Conservation (phyloP, 768 basidiomycete species). For the Exidia glandulosa region DNA sequence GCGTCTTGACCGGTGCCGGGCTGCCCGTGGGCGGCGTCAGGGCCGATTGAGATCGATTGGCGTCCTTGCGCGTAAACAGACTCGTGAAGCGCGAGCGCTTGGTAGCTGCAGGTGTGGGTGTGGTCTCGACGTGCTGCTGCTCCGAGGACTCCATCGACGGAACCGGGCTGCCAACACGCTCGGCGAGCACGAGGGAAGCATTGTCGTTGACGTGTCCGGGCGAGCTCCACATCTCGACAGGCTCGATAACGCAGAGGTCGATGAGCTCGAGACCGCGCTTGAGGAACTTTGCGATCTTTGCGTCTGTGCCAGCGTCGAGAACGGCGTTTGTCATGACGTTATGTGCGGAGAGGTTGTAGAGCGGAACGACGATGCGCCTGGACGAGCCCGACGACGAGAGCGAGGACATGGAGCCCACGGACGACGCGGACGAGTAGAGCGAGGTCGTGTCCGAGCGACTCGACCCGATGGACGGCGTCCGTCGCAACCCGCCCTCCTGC, state of each 20-base stretch:
- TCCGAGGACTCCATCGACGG: background rate
- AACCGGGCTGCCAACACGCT: background rate
- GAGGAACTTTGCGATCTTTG: constrained; percentile 67
- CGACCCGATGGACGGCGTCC: constrained; percentile 22
- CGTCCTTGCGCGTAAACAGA: background rate
- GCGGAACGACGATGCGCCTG: constrained; percentile 69
- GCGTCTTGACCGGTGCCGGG: constrained; percentile 3
- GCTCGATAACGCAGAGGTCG: constrained; percentile 68
- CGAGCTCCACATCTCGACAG: constrained; percentile 56
- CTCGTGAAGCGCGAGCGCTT: constrained; percentile 1
- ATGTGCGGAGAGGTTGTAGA: constrained; percentile 83
- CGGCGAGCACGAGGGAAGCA: background rate
- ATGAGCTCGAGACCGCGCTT: constrained; percentile 68
- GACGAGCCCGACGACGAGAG: constrained; percentile 31
- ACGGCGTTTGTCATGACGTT: constrained; percentile 80
- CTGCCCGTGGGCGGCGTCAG: constrained; percentile 1
- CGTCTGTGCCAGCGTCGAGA: constrained; percentile 80
- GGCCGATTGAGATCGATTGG: constrained; percentile 12
- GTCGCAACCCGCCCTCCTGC: constrained; percentile 3
- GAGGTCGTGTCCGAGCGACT: constrained; percentile 40
- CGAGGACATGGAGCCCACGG: constrained; percentile 16
- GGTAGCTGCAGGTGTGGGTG: background rate
- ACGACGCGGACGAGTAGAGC: constrained; percentile 25
- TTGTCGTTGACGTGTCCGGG: background rate
- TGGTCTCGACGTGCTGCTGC: background rate